phyloP scores from a whole-genome alignment of 768 basidiomycete genomes.

The Lentinus tigrinus region DNA sequence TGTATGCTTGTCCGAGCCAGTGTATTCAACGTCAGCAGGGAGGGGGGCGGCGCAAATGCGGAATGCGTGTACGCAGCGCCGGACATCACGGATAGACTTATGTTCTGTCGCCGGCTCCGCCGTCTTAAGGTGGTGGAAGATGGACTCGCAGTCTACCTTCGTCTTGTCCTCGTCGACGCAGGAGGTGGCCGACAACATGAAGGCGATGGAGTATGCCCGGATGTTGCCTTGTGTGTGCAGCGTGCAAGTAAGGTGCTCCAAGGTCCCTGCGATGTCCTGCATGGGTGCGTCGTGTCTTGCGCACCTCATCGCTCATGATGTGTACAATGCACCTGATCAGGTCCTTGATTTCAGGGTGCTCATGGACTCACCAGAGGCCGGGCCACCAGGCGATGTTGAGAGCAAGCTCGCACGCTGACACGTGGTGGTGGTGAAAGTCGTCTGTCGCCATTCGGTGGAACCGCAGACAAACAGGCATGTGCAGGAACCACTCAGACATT shows the following conservation, averaged over 20 bases:
- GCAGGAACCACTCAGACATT: slow-evolving; percentile 62
- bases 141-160: slow-evolving; percentile 7
- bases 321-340: no score
- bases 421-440: slow-evolving; percentile 40
- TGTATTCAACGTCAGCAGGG: no score
- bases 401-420: slow-evolving; percentile 35
- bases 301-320: no score
- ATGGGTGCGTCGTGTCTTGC: no score
- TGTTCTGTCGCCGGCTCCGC: neutral
- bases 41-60: no score
- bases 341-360: slow-evolving; percentile 60
- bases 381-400: slow-evolving; percentile 52
- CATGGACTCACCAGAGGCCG: slow-evolving; percentile 63
- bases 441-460: slow-evolving; percentile 51
- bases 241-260: no score
- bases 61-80: no score
- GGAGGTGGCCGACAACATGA: no score
- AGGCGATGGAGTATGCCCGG: no score
- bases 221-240: no score
- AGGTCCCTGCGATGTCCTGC: no score
- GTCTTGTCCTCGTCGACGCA: slow-evolving; percentile 10
- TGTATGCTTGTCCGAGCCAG: no score
- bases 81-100: neutral
- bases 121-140: slow-evolving; percentile 2
- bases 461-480: slow-evolving; percentile 57